These are phyloP conservation scores for Nemania sp. DNA, from an alignment of 2,329 filamentous ascomycete species.

Conservation along the genomic window DNA sequence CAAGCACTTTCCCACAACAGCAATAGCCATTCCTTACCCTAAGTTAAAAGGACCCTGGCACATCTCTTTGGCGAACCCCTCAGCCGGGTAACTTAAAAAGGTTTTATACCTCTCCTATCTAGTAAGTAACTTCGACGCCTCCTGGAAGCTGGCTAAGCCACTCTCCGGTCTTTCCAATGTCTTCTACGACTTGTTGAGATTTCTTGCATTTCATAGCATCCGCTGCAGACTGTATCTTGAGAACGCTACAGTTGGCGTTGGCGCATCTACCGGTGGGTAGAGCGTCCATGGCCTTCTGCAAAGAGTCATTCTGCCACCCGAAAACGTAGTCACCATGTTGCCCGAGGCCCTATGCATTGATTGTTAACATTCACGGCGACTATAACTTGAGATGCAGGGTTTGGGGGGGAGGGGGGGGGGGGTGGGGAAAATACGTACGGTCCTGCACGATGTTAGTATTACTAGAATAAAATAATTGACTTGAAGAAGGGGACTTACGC, in stretches of 20 bases:
- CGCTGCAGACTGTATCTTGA: slow-evolving; percentile 15
- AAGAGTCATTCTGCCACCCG: slow-evolving; percentile 54
- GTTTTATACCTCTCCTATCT: too few relatives aligned
- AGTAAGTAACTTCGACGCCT: not conserved
- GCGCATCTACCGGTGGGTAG: slow-evolving; percentile 7
- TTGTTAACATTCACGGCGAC: too few relatives aligned
- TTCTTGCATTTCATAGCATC: slow-evolving; percentile 25
- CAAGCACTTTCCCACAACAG: too few relatives aligned
- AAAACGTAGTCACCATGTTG: slow-evolving; percentile 56
- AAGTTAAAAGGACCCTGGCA: too few relatives aligned
- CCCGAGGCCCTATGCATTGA: slow-evolving; percentile 45
- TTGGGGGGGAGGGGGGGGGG: too few relatives aligned
- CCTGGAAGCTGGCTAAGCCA: not conserved
- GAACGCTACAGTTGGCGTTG: slow-evolving; percentile 17
- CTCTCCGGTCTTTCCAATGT: slow-evolving; percentile 4
- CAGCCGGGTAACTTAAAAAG: too few relatives aligned
- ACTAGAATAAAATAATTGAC: not conserved
- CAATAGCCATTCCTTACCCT: too few relatives aligned
- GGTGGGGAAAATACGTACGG: too few relatives aligned
- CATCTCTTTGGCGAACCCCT: too few relatives aligned
- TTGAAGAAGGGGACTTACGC: slow-evolving; percentile 22
- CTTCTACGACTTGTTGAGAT: slow-evolving; percentile 6
- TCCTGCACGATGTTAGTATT: too few relatives aligned
- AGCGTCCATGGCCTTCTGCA: slow-evolving; percentile 45
- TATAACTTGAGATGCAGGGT: too few relatives aligned